Percentiles rank a stretch among this genome's conserved stretches.
Evolutionary conservation across 23 red algal genomes (phyloP).

Genomic region (Gracilaria gracilis): DNA sequence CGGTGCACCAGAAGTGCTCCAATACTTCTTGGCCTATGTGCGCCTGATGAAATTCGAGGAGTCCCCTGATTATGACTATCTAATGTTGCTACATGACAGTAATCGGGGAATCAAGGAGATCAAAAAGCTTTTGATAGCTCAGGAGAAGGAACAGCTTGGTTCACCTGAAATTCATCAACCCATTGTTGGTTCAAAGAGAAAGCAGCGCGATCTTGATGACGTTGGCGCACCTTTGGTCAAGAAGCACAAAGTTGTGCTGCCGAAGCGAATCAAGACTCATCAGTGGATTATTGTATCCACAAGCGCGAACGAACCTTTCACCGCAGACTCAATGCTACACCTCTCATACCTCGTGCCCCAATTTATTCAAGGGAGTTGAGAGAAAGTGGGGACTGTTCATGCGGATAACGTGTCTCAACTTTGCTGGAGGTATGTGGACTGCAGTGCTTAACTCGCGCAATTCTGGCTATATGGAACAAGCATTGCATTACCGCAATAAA

Average conservation of each 20-base stretch:
- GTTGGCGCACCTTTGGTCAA: conserved; percentile 63
- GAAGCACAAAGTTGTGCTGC: conserved; percentile 82
- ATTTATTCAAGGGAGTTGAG: conserved; percentile 95
- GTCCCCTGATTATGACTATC: conserved; percentile 91
- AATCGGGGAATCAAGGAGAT: conserved; percentile 75
- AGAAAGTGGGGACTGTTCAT: conserved; percentile 93
- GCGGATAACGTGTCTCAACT: conserved; percentile 95
- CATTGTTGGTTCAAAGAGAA: conserved; percentile 72
- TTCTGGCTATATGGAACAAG: conserved; percentile 87
- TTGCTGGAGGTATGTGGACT: conserved; percentile 98
- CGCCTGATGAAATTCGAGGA: conserved; percentile 93
- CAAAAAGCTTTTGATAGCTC: conserved; percentile 74
- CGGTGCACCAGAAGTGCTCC: conserved; percentile 91
- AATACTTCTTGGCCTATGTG: conserved; percentile 98
- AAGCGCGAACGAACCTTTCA: conserved; percentile 79
- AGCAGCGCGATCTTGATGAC: conserved; percentile 63
- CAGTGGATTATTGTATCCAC: conserved; percentile 99
- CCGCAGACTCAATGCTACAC: conserved; percentile 98
- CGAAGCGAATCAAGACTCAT: conserved; percentile 93
- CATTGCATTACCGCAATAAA: conserved; percentile 94
- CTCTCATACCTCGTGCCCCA: conserved; percentile 92
- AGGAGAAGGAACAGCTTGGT: conserved; percentile 42
- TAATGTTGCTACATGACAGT: conserved; percentile 75
- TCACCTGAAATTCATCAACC: conserved; percentile 23
- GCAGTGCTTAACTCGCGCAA: conserved; percentile 92